Base-by-base conservation (phyloP, 352 stramenopile genomes). In the Globisporangium abappressorium region DNA sequence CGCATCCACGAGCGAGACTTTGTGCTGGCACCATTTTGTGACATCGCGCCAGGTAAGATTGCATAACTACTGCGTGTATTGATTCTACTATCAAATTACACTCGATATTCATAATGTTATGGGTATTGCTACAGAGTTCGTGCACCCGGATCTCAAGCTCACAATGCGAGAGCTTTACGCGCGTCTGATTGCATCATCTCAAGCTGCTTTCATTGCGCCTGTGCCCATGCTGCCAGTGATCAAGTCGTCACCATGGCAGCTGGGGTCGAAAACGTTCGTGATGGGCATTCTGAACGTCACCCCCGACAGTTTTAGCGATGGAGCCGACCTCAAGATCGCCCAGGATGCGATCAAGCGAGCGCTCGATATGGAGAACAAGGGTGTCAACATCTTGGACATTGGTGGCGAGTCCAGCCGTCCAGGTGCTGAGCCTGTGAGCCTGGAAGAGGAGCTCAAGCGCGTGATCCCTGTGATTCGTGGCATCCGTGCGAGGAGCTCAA, bases 211-310 rank as follows among this genome's bases (percentile, higher is more conserved):
- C 64, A 56, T 75, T 5, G 66, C 76, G 26, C 83, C 83, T 0
- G 76, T 89, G 34, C 55, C 79, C 20, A 74, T 93, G 65, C 68
- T 95, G 2, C 82, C 82, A 18, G 76, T 85, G 1, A 26, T 68
- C 22, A 90, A 92, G 64, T 59, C 54, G 1, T 28, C 33, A 0
- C 79, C 79, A 7, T 89, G 80, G 79, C 64, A 65, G 12, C 63
- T 93, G 9, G 78, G 76, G 6, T 70, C 61, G n/a, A 92, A 93
- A 63, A 93, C 87, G 5, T 92, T 85, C 36, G 87, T 99, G 56
- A 99, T 99, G 97, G 97, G 97, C 34, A 99, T 99, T 73, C 67
- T 99, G 6, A 99, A 99, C 80, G 88, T 98, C n/a, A 99, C 98
- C 20, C 97, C 98, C 11, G 97, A 99, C 77, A 98, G 92, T 73